Percentiles rank a stretch among this genome's conserved stretches.
These are phyloP conservation scores for Thelonectria olida DNA, from an alignment of 2,329 filamentous ascomycete species.

Conservation along the genomic window DNA sequence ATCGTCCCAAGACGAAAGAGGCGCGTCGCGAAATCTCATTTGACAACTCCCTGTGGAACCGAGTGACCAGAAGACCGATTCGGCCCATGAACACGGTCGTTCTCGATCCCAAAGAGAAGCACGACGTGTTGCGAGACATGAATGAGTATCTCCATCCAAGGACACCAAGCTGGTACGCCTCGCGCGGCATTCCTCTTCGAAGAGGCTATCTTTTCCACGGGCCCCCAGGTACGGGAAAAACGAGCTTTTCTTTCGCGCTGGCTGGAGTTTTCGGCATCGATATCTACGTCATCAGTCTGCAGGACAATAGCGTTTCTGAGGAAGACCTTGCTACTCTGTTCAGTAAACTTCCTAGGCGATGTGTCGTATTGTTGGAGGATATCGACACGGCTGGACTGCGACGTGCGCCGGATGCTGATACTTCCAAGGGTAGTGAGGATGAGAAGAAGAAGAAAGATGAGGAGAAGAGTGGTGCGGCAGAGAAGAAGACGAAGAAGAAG, in stretches of 20 bases:
- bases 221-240: conserved; percentile 79
- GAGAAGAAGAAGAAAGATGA: conserved; percentile 19
- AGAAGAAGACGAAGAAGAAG: conserved; percentile 41
- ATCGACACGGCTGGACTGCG: conserved; percentile 73
- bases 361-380: conserved; percentile 74
- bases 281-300: conserved; percentile 68
- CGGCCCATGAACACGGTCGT: conserved; percentile 80
- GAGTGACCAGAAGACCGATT: conserved; percentile 70
- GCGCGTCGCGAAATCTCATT: conserved; percentile 55
- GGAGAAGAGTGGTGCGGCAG: too few relatives aligned
- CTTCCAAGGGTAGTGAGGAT: conserved; percentile 28
- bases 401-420: conserved; percentile 48
- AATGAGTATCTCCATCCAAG: conserved; percentile 80
- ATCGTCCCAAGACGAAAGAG: conserved; percentile 59
- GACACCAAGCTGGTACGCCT: conserved; percentile 78
- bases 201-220: conserved; percentile 83
- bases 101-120: conserved; percentile 73
- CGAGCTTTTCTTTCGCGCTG: conserved; percentile 71
- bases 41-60: conserved; percentile 60
- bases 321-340: conserved; percentile 69
- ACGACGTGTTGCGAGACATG: conserved; percentile 73
- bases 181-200: conserved; percentile 78
- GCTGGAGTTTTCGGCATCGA: conserved; percentile 73
- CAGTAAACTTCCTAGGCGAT: conserved; percentile 67
- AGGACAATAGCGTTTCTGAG: conserved; percentile 69